Evolutionary conservation across 192 early-diverging fungal species (phyloP).

Genomic region (Entomortierella chlamydospora): DNA sequence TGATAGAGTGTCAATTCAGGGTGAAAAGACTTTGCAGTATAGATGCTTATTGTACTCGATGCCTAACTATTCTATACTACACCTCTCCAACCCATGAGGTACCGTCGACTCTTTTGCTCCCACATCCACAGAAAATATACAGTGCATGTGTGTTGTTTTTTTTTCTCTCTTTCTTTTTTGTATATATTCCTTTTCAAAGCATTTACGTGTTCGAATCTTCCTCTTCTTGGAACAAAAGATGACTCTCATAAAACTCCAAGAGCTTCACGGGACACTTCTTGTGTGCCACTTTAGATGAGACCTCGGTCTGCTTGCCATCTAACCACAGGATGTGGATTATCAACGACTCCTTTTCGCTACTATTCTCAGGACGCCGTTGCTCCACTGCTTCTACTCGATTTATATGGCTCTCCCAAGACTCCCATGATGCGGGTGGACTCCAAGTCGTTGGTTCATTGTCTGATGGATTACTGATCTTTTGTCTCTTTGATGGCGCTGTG

Average conservation of each 20-base stretch:
- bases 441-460: not conserved
- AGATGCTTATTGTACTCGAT: no score
- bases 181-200: no score
- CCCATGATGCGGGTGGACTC: constrained; percentile 7
- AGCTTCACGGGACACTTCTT: constrained; percentile 54
- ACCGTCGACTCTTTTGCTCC: no score
- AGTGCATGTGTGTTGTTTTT: no score
- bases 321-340: constrained; percentile 60
- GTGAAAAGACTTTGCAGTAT: no score
- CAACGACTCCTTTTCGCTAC: constrained; percentile 2
- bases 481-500: not conserved
- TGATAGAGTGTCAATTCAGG: no score
- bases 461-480: not conserved
- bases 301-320: constrained; percentile 44
- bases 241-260: constrained; percentile 62
- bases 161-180: no score
- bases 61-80: no score
- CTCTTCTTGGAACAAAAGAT: constrained; percentile 49
- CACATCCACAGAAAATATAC: no score
- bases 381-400: constrained; percentile 14
- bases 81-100: no score
- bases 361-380: not conserved
- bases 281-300: constrained; percentile 39
- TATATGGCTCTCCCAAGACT: constrained; percentile 23
- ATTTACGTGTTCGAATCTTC: no score